phyloP scores from a whole-genome alignment of 192 early-diverging fungal genomes.

The Pilaira anomala region DNA sequence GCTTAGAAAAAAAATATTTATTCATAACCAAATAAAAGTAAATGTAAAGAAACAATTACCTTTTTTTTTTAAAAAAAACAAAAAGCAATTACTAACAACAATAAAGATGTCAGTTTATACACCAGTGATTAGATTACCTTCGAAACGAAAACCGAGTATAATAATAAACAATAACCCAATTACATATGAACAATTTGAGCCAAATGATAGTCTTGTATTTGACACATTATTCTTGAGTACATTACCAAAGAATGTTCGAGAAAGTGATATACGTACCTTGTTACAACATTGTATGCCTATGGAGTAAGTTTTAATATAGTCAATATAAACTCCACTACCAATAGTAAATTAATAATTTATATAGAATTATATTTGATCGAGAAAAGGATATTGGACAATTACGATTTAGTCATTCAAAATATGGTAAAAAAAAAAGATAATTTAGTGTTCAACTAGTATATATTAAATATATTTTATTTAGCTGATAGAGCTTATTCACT shows the following conservation, averaged over 20 bases:
- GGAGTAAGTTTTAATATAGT: constrained; percentile 14
- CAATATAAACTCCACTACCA: too few relatives aligned
- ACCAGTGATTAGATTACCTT: constrained; percentile 4
- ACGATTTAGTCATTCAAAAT: constrained; percentile 13
- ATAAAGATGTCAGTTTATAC: constrained; percentile 10
- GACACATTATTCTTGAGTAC: constrained; percentile 25
- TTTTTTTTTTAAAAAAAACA: neutral
- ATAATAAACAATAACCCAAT: neutral
- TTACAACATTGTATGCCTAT: constrained; percentile 24
- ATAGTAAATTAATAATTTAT: neutral
- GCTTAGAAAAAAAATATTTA: neutral
- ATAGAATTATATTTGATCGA: constrained; percentile 13
- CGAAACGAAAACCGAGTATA: constrained; percentile 14
- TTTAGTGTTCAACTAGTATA: neutral
- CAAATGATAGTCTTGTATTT: constrained; percentile 10
- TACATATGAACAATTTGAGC: neutral
- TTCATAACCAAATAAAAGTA: neutral
- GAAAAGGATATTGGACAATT: constrained; percentile 16
- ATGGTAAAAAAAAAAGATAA: constrained; percentile 18
- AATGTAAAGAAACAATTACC: too few relatives aligned
- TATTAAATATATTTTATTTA: constrained; percentile 1
- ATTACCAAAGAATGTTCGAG: constrained; percentile 16
- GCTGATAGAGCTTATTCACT: constrained; percentile 39
- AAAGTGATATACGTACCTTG: constrained; percentile 22
- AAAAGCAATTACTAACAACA: neutral